These are phyloP conservation scores for Globisporangium sylvaticum DNA, from an alignment of 352 stramenopile species.

Conservation along the genomic window DNA sequence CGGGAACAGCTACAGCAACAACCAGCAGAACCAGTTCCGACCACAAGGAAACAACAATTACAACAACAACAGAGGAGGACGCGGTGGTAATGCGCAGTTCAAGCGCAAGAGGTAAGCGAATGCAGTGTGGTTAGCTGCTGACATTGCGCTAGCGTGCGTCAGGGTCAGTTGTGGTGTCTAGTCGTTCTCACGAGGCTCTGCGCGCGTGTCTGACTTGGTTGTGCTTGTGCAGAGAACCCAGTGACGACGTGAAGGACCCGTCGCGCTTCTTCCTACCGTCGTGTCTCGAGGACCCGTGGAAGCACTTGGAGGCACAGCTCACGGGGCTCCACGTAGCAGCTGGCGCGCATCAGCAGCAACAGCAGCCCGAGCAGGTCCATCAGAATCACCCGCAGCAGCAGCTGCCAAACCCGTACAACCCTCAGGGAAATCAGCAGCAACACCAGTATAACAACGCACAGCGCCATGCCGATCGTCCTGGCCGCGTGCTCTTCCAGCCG, in stretches of 20 bases:
- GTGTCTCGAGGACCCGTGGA: slow-evolving; percentile 67
- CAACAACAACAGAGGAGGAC: slow-evolving; percentile 1
- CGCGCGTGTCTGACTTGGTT: neutral
- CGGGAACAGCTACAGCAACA: slow-evolving; percentile 17
- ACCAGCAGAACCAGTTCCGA: slow-evolving; percentile 9
- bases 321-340: neutral
- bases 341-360: neutral
- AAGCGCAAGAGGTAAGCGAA: slow-evolving; percentile 45
- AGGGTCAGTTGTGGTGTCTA: no score
- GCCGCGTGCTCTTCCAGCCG: slow-evolving; percentile 64
- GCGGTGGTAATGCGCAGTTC: slow-evolving; percentile 18
- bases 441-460: neutral
- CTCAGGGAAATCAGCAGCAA: neutral
- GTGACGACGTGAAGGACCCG: slow-evolving; percentile 34
- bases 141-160: neutral
- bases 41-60: neutral
- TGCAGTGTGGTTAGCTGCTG: neutral
- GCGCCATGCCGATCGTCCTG: slow-evolving; percentile 18
- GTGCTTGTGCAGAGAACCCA: slow-evolving; percentile 23
- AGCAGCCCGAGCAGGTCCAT: neutral
- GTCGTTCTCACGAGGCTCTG: slow-evolving; percentile 2
- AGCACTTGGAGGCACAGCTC: slow-evolving; percentile 21
- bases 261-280: slow-evolving; percentile 64
- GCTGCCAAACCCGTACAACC: neutral
- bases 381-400: slow-evolving; percentile 18